Base-by-base conservation (phyloP, 345 rosid species). In the Eucalyptus pauciflora region DNA sequence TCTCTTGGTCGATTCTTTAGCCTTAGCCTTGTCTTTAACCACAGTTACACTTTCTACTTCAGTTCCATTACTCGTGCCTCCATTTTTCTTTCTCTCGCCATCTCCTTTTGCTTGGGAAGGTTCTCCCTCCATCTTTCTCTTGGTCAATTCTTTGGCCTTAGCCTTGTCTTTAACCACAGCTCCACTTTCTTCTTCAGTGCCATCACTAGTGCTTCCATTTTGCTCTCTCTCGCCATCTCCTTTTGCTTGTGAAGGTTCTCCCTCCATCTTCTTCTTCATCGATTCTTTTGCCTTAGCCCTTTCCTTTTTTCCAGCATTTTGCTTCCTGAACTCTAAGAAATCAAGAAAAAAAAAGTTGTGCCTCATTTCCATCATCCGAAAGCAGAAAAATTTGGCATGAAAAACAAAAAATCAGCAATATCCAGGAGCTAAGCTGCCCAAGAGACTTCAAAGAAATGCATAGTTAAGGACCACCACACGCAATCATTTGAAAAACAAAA, bases 251-350 rank as follows among this genome's bases (percentile, higher is more conserved):
- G 88, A 81, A 81, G 85, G 62, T 81, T 89, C 89, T 81, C 88
- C 91, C 25, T 89, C 89, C 41, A 37, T 87, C 88, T 95, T 93
- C 92, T 93, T 95, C 89, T 93, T 94, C 50, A 93, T 92, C 18
- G 90, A 90, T 87, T 95, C 97, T 89, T 87, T 92, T 67, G 93
- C 88, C 90, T 91, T 97, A 25, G 92, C 95, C 90, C 90, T 96
- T 90, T 95, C 87, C 46, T 86, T 86, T 41, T 76, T 76, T 49
- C 89, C 95, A 15, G 95, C 94, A 87, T 93, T 97, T 89, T 94
- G 95, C 94, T 91, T 93, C 91, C 91, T 94, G 88, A 95, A 97
- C 85, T 94, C 98, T 97, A 89, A 33, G 92, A 37, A 17, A 46
- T 50, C 92, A 86, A 49, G 87, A 90, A 29, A 33, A 87, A 81